Evolutionary conservation across 805 yeast species (phyloP), one percentile per base, ranked within the genome.

Genomic region (Yamadazyma paraphyllophila): DNA sequence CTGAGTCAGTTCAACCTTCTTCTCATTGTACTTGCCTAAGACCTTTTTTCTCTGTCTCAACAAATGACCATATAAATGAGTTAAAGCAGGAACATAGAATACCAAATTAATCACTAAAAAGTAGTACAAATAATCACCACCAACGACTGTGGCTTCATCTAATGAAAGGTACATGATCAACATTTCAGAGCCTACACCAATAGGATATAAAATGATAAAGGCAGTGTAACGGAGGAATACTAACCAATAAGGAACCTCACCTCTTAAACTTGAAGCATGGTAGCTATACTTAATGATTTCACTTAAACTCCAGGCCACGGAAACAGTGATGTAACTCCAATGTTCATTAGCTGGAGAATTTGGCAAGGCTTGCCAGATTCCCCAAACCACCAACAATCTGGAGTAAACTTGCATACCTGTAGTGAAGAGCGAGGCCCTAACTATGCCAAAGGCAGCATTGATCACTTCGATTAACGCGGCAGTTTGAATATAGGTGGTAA

Each of bases 251-350:
- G 94, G 86, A 12, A 86, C 83, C 1, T 68, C 58, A 25, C 74
- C 69, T 20, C 64, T 60, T 50, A 86, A 65, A 54, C 82, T 82
- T 44, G 84, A 74, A 7, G 95, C 91, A 61, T 94, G 95, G 69
- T 81, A 94, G 36, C 88, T 77, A 67, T 94, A 94, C 62, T 99
- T 78, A 46, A 91, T 83, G 37, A 88, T 76, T 66, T 94, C 99
- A n/a, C 98, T 88, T 43, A 88, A 57, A n/a, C 94, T 81, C 99
- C 99, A 94, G 10, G 97, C 90, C 36, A 81, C 55, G 39, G 82
- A 73, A 62, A 92, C 76, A 1, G 92, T 71, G 46, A 82, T 65
- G 63, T 85, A 91, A 12, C 78, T 73, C 78, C 81, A 72, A 52
- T 73, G 75, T 53, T 55, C 43, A 53, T 77, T 74, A 25, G 89